Conservation (phyloP, 2,329 filamentous ascomycete genomes). For the Pseudogymnoascus sp. region DNA sequence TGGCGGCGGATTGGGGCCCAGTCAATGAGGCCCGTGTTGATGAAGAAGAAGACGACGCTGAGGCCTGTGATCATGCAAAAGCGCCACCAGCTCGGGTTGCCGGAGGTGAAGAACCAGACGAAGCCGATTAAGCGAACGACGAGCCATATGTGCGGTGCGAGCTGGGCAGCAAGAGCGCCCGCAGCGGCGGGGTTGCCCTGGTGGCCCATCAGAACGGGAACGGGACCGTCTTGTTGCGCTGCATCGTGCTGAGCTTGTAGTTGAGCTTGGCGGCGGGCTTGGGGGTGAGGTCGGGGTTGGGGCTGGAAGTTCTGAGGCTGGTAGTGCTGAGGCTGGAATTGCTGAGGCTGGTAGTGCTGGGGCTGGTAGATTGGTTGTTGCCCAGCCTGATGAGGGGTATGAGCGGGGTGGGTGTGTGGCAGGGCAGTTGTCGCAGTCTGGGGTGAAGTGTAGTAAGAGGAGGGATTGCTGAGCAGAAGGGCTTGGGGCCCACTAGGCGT, state of each 20-base stretch:
- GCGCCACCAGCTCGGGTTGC: conserved; percentile 49
- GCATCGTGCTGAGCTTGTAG: not conserved
- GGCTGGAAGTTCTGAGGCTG: not conserved
- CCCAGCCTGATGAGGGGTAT: not conserved
- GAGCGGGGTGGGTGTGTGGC: conserved; percentile 16
- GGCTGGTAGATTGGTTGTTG: not conserved
- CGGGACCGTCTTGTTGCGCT: not conserved
- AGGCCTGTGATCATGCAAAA: conserved; percentile 48
- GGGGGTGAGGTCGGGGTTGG: not conserved
- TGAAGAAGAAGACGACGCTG: conserved; percentile 48
- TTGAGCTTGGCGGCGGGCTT: not conserved
- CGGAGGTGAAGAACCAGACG: conserved; percentile 57
- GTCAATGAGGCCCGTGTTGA: conserved; percentile 52
- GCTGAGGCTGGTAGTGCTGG: not conserved
- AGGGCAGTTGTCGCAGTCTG: conserved; percentile 14
- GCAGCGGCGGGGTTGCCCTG: conserved; percentile 24
- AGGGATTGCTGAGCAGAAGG: conserved; percentile 46
- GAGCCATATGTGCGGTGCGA: conserved; percentile 58
- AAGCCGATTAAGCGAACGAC: conserved; percentile 49
- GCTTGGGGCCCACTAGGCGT: conserved; percentile 53
- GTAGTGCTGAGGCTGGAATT: not conserved
- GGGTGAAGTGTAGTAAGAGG: conserved; percentile 45
- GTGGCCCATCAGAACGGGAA: conserved; percentile 25
- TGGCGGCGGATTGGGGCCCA: conserved; percentile 51
- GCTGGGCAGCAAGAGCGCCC: conserved; percentile 22